phyloP scores from a whole-genome alignment of 164 flowering plant species.

The Stephania cephalantha region DNA sequence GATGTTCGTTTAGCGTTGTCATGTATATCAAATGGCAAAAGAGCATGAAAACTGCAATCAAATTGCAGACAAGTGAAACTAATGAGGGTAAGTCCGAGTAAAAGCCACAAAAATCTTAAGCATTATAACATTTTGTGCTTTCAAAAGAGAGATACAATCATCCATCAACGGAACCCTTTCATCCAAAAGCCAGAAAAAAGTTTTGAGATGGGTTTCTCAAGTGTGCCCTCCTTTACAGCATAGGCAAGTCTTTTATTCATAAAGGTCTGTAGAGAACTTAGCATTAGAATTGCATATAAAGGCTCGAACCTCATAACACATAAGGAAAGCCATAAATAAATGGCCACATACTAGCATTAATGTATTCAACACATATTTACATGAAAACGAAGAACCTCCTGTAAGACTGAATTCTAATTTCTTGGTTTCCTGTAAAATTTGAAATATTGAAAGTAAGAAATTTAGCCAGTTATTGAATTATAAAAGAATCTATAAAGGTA shows the following conservation, averaged over 20 bases:
- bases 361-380: conserved; percentile 96
- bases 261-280: conserved; percentile 63
- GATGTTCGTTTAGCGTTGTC: conserved; percentile 97
- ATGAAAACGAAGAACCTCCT: conserved; percentile 95
- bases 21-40: conserved; percentile 33
- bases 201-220: conserved; percentile 82
- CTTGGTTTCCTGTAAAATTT: conserved; percentile 58
- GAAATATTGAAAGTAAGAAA: neutral
- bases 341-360: conserved; percentile 73
- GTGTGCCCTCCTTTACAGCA: conserved; percentile 91
- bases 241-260: conserved; percentile 85
- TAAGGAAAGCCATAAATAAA: neutral
- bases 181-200: conserved; percentile 98
- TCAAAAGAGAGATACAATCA: conserved; percentile 94
- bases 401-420: conserved; percentile 86
- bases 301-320: neutral
- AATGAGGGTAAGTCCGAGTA: neutral
- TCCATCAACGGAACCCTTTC: conserved; percentile 96
- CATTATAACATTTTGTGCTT: conserved; percentile 96
- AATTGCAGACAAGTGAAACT: neutral
- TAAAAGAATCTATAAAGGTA: neutral
- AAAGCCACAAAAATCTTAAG: conserved; percentile 81
- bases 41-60: neutral
- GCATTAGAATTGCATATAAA: neutral
- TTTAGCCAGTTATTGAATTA: neutral